phyloP scores from a whole-genome alignment of 805 yeast species.

The Spathaspora gorwiae region DNA sequence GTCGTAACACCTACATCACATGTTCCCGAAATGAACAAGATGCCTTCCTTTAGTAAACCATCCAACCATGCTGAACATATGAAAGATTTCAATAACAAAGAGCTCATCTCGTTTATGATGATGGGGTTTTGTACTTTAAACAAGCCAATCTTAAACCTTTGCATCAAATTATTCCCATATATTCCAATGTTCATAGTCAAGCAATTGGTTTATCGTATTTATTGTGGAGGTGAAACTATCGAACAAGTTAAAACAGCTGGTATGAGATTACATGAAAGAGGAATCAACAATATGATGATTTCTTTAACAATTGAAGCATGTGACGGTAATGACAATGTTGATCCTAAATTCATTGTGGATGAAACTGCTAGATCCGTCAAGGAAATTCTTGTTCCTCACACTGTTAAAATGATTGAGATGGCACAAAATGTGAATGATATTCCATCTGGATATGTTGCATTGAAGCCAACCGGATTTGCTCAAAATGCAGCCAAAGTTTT shows the following conservation, averaged over 20 bases:
- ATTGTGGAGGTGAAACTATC: slow-evolving; percentile 86
- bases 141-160: slow-evolving; percentile 55
- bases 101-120: slow-evolving; percentile 59
- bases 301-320: slow-evolving; percentile 91
- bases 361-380: slow-evolving; percentile 66
- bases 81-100: slow-evolving; percentile 48
- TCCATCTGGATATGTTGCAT: slow-evolving; percentile 88
- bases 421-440: slow-evolving; percentile 55
- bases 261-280: slow-evolving; percentile 57
- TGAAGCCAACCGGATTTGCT: slow-evolving; percentile 89
- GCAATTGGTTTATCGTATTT: slow-evolving; percentile 70
- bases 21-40: not conserved
- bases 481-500: slow-evolving; percentile 72
- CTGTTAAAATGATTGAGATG: slow-evolving; percentile 49
- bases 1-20: slow-evolving; percentile 8
- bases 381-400: slow-evolving; percentile 66
- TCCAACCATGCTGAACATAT: slow-evolving; percentile 32
- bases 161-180: slow-evolving; percentile 65
- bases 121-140: slow-evolving; percentile 69
- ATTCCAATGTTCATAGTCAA: slow-evolving; percentile 71
- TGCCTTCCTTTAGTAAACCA: not conserved
- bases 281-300: slow-evolving; percentile 93
- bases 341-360: slow-evolving; percentile 53
- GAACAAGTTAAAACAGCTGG: slow-evolving; percentile 71
- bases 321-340: slow-evolving; percentile 52